Evolutionary conservation across 345 rosid genomes (phyloP).

Genomic region (Physaria fendleri): DNA sequence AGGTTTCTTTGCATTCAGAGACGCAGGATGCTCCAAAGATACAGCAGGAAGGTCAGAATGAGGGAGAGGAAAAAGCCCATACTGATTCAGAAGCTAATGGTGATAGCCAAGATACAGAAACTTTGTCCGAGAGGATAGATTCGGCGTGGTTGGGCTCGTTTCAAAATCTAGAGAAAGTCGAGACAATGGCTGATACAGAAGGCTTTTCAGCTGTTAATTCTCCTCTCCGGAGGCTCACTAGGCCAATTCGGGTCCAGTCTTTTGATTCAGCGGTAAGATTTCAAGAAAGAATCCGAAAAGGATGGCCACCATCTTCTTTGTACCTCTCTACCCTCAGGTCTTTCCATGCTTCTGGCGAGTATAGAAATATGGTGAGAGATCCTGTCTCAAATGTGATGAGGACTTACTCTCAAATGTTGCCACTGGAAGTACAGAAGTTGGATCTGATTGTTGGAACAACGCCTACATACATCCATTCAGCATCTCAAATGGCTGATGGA

Average conservation of each 20-base stretch:
- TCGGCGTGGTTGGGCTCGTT: constrained; percentile 97
- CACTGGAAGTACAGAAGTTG: constrained; percentile 60
- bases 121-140: constrained; percentile 87
- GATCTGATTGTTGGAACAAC: constrained; percentile 44
- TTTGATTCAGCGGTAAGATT: constrained; percentile 78
- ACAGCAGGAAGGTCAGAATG: constrained; percentile 22
- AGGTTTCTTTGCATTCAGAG: constrained; percentile 27
- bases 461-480: constrained; percentile 52
- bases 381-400: constrained; percentile 57
- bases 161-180: constrained; percentile 33
- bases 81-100: constrained; percentile 37
- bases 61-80: constrained; percentile 30
- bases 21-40: constrained; percentile 25
- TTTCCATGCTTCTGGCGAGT: constrained; percentile 90
- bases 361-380: constrained; percentile 68
- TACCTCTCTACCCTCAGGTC: constrained; percentile 57
- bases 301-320: constrained; percentile 51
- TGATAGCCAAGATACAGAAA: constrained; percentile 18
- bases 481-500: constrained; percentile 62
- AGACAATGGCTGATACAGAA: constrained; percentile 34
- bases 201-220: constrained; percentile 33
- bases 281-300: constrained; percentile 56
- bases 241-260: constrained; percentile 66
- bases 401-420: constrained; percentile 56
- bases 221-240: constrained; percentile 41